Evolutionary conservation across 257 asterid genomes (phyloP), one percentile per base, ranked within the genome.

Genomic region (Fraxinus quadrangulata): DNA sequence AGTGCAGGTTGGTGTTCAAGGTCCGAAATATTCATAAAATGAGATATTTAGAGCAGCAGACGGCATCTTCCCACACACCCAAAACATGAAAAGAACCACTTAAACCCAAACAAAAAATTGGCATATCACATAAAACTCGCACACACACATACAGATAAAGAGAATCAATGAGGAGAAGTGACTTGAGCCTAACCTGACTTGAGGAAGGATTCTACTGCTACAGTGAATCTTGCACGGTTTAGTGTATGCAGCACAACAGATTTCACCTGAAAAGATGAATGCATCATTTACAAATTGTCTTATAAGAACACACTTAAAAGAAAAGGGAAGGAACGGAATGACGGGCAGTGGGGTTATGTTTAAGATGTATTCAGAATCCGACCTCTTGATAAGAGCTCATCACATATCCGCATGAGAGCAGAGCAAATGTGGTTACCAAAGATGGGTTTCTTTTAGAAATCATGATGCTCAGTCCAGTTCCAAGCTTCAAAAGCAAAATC

Each of bases 321-420:
- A 69, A 73, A 36, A 13, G 39, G 47, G 72, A 45, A 33, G 73
- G 72, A 13, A 59, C 31, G 23, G 30, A 36, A 36, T 49, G 56
- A 7, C 75, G 69, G 61, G 28, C 30, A 70, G 54, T 14, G 21
- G n/a, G 49, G 54, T 40, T 72, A 17, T 17, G 69, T 3, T 26
- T 21, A 61, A 61, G n/a, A 28, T 14, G 54, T 45, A 77, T 74
- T 75, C 79, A 82, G 72, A 68, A 83, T 2, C 81, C 68, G 71
- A 96, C 99, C 99, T 96, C 99, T 84, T 87, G 91, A 83, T 92
- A 96, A 80, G 99, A 92, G 91, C 99, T 96, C 90, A 92, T 74
- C 77, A 96, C 71, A 85, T 96, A 96, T 87, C 98, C 99, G 76
- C 92, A 90, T 40, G 99, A 96, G 49, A 96, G 91, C 81, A 96